Conservation (phyloP, 2,329 filamentous ascomycete genomes). For the Blastomyces gilchristii region DNA sequence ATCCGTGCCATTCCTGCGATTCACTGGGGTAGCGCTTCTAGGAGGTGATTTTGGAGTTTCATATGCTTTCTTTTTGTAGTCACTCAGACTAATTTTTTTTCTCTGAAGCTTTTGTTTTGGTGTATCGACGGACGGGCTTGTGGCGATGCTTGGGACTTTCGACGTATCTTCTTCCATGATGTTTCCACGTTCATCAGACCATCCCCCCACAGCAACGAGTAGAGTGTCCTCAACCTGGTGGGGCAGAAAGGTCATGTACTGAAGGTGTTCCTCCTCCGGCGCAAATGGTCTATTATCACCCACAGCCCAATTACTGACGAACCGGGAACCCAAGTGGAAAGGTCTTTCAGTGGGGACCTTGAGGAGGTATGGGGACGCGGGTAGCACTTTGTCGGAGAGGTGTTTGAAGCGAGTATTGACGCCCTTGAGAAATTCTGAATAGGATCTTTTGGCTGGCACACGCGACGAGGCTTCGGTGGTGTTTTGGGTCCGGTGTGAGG, state of each 20-base stretch:
- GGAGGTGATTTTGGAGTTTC: conserved; percentile 24
- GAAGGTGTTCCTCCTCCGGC: conserved; percentile 46
- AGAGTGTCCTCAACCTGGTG: conserved; percentile 47
- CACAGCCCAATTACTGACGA: conserved; percentile 39
- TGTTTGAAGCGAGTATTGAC: conserved; percentile 30
- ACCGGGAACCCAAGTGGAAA: conserved; percentile 34
- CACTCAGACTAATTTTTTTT: conserved; percentile 53
- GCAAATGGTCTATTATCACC: conserved; percentile 44
- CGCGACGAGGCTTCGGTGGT: conserved; percentile 7
- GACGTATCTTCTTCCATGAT: conserved; percentile 36
- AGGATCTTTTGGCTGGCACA: conserved; percentile 13
- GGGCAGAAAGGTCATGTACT: conserved; percentile 53
- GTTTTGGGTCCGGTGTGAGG: conserved; percentile 9
- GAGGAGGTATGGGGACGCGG: conserved; percentile 37
- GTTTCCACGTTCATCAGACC: conserved; percentile 41
- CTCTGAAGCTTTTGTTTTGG: conserved; percentile 37
- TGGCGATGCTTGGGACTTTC: conserved; percentile 28
- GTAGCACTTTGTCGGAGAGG: conserved; percentile 35
- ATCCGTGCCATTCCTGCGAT: not conserved
- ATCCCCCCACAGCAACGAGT: conserved; percentile 44
- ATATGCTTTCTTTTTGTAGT: conserved; percentile 49
- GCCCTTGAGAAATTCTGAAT: conserved; percentile 14
- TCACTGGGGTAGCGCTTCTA: conserved; percentile 11
- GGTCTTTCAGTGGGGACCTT: conserved; percentile 39
- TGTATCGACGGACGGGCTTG: conserved; percentile 30